Evolutionary conservation across 306 rosid genomes (phyloP).

Genomic region (Trifolium fragiferum): DNA sequence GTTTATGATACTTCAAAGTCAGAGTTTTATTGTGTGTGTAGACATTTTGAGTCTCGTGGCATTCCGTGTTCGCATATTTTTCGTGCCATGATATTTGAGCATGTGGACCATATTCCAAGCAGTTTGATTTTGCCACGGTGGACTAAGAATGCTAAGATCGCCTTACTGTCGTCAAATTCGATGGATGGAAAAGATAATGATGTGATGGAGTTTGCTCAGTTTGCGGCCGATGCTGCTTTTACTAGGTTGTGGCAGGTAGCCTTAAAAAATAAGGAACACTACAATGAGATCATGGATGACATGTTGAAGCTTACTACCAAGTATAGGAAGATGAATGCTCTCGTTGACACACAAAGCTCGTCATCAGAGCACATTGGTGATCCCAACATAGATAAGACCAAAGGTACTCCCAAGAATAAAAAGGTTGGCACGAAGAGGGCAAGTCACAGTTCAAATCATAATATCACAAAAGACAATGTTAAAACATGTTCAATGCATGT

Average conservation of each 20-base stretch:
- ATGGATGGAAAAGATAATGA: neutral
- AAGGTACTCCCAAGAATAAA: neutral
- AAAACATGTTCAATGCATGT: neutral
- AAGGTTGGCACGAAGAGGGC: neutral
- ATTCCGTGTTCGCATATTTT: constrained; percentile 1
- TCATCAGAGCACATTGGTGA: neutral
- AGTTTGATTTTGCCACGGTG: neutral
- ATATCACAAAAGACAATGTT: neutral
- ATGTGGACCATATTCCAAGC: neutral
- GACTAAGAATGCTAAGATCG: neutral
- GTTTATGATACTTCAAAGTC: neutral
- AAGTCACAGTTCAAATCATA: neutral
- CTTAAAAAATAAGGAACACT: neutral
- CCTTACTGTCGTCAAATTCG: neutral
- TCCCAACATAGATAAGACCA: neutral
- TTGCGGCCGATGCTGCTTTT: neutral
- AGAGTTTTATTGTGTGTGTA: neutral
- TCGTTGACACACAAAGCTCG: neutral
- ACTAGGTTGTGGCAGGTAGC: neutral
- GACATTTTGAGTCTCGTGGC: neutral
- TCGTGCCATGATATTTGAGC: neutral
- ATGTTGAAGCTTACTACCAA: neutral
- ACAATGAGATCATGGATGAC: neutral
- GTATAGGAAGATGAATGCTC: neutral
- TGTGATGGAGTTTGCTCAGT: neutral